A percentile compares a stretch with the other conserved stretches of the same genome.
These are phyloP conservation scores for Obba rivulosa DNA, from an alignment of 768 basidiomycete species.

Conservation along the genomic window DNA sequence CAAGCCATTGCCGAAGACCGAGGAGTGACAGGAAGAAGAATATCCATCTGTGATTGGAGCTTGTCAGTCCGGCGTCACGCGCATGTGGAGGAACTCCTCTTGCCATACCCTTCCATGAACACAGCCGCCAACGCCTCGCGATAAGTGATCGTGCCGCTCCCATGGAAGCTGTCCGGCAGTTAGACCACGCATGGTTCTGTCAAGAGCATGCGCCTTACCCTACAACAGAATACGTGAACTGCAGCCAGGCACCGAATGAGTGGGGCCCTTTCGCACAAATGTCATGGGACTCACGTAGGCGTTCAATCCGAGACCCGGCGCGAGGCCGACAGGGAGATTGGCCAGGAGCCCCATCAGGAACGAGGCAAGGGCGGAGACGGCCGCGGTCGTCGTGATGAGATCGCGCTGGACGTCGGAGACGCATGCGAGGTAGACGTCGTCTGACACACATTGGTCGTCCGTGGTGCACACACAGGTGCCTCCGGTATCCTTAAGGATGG, in stretches of 20 bases:
- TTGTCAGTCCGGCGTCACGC: background rate
- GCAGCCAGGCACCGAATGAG: background rate
- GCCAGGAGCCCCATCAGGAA: conserved; percentile 81
- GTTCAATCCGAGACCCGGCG: conserved; percentile 80
- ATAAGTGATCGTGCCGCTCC: conserved; percentile 66
- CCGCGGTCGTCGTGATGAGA: conserved; percentile 79
- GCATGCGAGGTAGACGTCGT: conserved; percentile 52
- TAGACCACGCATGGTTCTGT: background rate
- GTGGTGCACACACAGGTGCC: conserved; percentile 76
- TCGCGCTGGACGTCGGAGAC: conserved; percentile 59
- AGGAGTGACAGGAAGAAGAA: conserved; percentile 77
- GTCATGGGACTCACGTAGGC: conserved; percentile 55
- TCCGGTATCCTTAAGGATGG: conserved; percentile 70
- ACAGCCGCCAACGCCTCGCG: conserved; percentile 79
- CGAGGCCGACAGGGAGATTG: conserved; percentile 86
- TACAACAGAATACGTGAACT: conserved; percentile 88
- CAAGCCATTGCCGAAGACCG: conserved; percentile 87
- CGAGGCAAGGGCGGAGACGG: conserved; percentile 67
- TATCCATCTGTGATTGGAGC: conserved; percentile 50
- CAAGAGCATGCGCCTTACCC: conserved; percentile 30
- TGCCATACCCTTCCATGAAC: conserved; percentile 75
- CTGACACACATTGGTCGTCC: conserved; percentile 46
- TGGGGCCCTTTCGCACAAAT: background rate
- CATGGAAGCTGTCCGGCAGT: conserved; percentile 43
- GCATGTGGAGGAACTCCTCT: background rate